Evolutionary conservation across 2,329 filamentous ascomycete genomes (phyloP).

Genomic region (Erysiphe pulchra): DNA sequence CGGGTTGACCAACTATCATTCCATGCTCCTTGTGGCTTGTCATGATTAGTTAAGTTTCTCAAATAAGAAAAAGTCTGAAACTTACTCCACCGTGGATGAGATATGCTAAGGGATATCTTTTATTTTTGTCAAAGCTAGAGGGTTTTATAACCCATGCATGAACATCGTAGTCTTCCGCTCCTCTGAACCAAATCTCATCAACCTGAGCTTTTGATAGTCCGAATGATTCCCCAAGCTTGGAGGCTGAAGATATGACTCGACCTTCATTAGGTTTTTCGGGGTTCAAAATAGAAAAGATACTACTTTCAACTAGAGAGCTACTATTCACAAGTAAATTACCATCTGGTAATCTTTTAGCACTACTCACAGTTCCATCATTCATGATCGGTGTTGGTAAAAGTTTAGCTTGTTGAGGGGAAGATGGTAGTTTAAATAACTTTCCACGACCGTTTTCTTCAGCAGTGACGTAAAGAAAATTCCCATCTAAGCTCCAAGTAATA

Average conservation of each 20-base stretch:
- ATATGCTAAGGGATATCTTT: constrained; percentile 57
- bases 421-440: constrained; percentile 34
- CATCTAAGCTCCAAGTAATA: constrained; percentile 30
- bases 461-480: constrained; percentile 41
- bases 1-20: constrained; percentile 28
- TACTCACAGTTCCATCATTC: constrained; percentile 25
- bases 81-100: constrained; percentile 48
- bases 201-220: constrained; percentile 38
- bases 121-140: constrained; percentile 35
- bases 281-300: constrained; percentile 29
- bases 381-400: constrained; percentile 24
- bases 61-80: not conserved
- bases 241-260: constrained; percentile 31
- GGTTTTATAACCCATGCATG: constrained; percentile 39
- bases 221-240: constrained; percentile 37
- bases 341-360: constrained; percentile 25
- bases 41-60: not conserved
- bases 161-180: constrained; percentile 34
- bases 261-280: constrained; percentile 17
- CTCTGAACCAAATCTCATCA: constrained; percentile 42
- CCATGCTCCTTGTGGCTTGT: constrained; percentile 13
- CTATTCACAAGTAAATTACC: constrained; percentile 35
- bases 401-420: constrained; percentile 23
- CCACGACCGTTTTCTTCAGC: constrained; percentile 43
- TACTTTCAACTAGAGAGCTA: constrained; percentile 48